phyloP scores from a whole-genome alignment of 495 filamentous ascomycete genomes.

The Staphylotrichum tortipilum region DNA sequence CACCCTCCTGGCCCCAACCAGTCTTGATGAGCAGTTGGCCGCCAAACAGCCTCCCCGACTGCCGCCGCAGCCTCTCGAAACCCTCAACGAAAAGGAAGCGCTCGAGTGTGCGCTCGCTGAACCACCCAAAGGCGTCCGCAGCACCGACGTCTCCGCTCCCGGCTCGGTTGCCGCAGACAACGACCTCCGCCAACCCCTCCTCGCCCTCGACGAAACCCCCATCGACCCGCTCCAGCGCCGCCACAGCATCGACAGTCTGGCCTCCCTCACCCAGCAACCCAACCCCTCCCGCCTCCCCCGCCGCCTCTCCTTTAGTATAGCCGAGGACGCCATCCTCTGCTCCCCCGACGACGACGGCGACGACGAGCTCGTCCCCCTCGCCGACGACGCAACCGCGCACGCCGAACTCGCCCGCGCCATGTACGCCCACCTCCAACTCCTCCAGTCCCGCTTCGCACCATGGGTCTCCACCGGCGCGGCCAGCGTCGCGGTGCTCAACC shows the following conservation, averaged over 20 bases:
- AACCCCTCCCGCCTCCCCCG: slow-evolving; percentile 62
- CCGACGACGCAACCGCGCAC: slow-evolving; percentile 3
- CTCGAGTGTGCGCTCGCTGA: slow-evolving; percentile 10
- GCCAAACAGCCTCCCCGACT: background rate
- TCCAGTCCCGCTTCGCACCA: slow-evolving; percentile 44
- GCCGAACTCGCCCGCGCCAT: slow-evolving; percentile 56
- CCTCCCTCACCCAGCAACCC: slow-evolving; percentile 20
- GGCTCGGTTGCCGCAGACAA: slow-evolving; percentile 38
- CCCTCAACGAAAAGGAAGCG: slow-evolving; percentile 4
- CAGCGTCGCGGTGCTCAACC: slow-evolving; percentile 54
- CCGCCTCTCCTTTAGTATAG: slow-evolving; percentile 77
- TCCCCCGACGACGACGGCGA: slow-evolving; percentile 50
- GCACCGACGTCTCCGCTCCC: slow-evolving; percentile 28
- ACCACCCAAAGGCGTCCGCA: slow-evolving; percentile 17
- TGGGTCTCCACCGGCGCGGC: slow-evolving; percentile 62
- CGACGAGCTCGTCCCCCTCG: slow-evolving; percentile 37
- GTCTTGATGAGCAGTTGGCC: background rate
- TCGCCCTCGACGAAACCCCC: slow-evolving; percentile 24
- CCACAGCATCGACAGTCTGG: slow-evolving; percentile 40
- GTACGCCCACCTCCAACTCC: slow-evolving; percentile 37
- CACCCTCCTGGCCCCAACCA: background rate
- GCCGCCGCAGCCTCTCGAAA: background rate
- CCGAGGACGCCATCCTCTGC: slow-evolving; percentile 75
- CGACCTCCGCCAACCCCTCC: slow-evolving; percentile 33
- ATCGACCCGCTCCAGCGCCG: slow-evolving; percentile 34